These are phyloP conservation scores for Blastomyces parvus DNA, from an alignment of 2,329 filamentous ascomycete species.

Conservation along the genomic window DNA sequence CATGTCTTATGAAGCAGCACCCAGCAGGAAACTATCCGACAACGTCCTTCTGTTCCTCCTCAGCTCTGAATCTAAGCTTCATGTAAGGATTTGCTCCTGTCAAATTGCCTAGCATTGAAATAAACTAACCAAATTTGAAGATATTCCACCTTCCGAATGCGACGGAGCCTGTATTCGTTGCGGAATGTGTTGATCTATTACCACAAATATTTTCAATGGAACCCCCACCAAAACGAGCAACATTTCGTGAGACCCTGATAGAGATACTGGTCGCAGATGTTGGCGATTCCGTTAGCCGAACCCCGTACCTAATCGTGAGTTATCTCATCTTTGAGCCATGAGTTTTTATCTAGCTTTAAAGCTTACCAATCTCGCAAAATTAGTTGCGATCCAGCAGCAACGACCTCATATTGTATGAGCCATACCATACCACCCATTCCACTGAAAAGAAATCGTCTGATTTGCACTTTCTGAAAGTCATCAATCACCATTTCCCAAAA, in stretches of 20 bases:
- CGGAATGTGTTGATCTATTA: constrained; percentile 67
- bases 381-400: constrained; percentile 69
- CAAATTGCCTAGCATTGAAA: not conserved
- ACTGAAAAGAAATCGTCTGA: constrained; percentile 19
- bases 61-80: constrained; percentile 61
- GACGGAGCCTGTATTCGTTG: constrained; percentile 59
- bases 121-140: constrained; percentile 33
- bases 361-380: not conserved
- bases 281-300: constrained; percentile 60
- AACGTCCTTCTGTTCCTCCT: constrained; percentile 67
- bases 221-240: constrained; percentile 58
- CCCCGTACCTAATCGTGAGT: constrained; percentile 73
- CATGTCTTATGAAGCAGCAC: constrained; percentile 24
- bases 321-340: not conserved
- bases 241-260: constrained; percentile 60
- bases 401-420: constrained; percentile 80
- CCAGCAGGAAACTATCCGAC: constrained; percentile 24
- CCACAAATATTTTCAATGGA: constrained; percentile 67
- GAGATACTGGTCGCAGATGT: constrained; percentile 80
- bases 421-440: constrained; percentile 45
- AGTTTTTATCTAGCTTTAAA: not conserved
- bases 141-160: constrained; percentile 69
- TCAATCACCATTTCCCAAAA: constrained; percentile 58
- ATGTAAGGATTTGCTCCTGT: constrained; percentile 47
- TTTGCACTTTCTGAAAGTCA: constrained; percentile 66